Evolutionary conservation across 495 filamentous ascomycete species (phyloP).

Genomic region (Lasiosphaeria miniovina): DNA sequence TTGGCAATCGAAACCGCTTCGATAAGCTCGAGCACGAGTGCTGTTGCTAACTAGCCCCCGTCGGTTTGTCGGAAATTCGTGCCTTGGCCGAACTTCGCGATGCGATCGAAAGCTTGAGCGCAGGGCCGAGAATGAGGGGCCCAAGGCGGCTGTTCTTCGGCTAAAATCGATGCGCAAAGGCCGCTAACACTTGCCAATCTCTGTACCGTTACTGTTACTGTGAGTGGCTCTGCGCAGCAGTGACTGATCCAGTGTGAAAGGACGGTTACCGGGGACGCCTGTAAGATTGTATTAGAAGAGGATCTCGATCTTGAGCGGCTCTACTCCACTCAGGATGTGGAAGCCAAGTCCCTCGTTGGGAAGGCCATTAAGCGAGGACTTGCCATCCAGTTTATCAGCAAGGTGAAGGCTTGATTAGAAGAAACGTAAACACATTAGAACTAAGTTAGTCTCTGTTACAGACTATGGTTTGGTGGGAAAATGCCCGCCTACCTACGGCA

Average conservation of each 20-base stretch:
- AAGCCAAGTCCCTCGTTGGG: conserved; percentile 15
- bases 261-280: conserved; percentile 10
- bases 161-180: too few relatives aligned
- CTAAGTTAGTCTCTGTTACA: background rate
- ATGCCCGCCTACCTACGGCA: too few relatives aligned
- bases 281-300: conserved; percentile 6
- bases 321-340: conserved; percentile 8
- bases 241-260: conserved; percentile 8
- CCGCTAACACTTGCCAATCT: background rate
- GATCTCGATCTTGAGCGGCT: conserved; percentile 17
- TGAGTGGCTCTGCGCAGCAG: conserved; percentile 11
- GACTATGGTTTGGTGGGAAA: too few relatives aligned
- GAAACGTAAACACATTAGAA: conserved; percentile 11
- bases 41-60: too few relatives aligned
- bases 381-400: conserved; percentile 17
- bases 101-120: too few relatives aligned
- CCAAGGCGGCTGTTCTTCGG: too few relatives aligned
- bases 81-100: too few relatives aligned
- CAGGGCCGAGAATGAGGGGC: too few relatives aligned
- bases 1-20: too few relatives aligned
- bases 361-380: conserved; percentile 13
- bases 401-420: conserved; percentile 16
- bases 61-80: too few relatives aligned
- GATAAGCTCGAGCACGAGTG: too few relatives aligned
- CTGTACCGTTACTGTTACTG: conserved; percentile 13